These are phyloP conservation scores for Dactylis glomerata DNA, from an alignment of 176 grass and related monocot genomes.

Conservation along the genomic window DNA sequence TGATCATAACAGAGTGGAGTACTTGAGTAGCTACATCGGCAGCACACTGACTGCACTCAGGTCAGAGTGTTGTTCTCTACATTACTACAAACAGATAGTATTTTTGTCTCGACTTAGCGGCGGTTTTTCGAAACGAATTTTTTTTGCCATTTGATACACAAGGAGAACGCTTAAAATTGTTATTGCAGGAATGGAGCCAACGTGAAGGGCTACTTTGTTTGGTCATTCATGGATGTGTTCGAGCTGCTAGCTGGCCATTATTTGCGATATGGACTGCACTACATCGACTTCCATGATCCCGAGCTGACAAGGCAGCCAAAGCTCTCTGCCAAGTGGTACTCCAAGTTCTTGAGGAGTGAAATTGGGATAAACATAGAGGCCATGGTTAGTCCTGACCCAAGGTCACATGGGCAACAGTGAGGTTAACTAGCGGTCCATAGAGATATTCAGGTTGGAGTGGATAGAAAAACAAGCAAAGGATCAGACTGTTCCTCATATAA, in stretches of 20 bases:
- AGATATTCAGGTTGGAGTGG: not conserved
- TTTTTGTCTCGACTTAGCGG: not conserved
- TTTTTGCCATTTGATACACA: not conserved
- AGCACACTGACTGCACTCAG: constrained; percentile 55
- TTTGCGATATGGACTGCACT: constrained; percentile 34
- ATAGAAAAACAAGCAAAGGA: not conserved
- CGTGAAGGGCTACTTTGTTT: constrained; percentile 69
- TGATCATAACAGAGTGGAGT: constrained; percentile 49
- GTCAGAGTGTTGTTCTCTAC: not conserved
- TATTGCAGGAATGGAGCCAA: constrained; percentile 54
- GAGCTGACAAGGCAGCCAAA: constrained; percentile 40
- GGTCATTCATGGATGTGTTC: constrained; percentile 69
- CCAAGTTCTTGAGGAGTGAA: constrained; percentile 43
- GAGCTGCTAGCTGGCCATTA: constrained; percentile 53
- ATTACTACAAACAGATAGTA: not conserved
- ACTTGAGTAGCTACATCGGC: constrained; percentile 52
- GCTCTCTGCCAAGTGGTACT: constrained; percentile 58
- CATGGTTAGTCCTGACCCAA: not conserved
- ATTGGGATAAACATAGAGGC: constrained; percentile 20
- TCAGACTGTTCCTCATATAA: not conserved
- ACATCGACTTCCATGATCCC: constrained; percentile 45
- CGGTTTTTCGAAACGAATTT: no score
- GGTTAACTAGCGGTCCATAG: not conserved
- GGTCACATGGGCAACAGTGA: constrained; percentile 26
- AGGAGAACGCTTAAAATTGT: not conserved